Percentiles rank a stretch among this genome's conserved stretches.
These are phyloP conservation scores for Talaromyces proteolyticus DNA, from an alignment of 495 filamentous ascomycete genomes.

Conservation along the genomic window DNA sequence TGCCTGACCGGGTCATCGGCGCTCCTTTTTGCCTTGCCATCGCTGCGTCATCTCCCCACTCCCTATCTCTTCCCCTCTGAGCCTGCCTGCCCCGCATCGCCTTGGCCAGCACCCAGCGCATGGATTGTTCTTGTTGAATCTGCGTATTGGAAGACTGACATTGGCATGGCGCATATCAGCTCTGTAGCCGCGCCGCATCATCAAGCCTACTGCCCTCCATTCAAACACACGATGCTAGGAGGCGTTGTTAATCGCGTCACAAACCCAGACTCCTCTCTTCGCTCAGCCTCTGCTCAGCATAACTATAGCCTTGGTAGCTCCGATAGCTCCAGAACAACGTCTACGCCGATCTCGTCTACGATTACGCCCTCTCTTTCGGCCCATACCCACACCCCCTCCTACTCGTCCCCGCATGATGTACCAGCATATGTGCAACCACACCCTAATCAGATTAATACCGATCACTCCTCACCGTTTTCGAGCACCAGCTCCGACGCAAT, in stretches of 20 bases:
- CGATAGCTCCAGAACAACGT: conserved; percentile 28
- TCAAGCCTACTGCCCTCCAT: conserved; percentile 27
- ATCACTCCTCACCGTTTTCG: conserved; percentile 20
- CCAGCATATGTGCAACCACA: conserved; percentile 32
- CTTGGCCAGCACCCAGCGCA: neutral
- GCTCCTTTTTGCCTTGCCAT: no score
- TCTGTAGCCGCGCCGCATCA: conserved; percentile 37
- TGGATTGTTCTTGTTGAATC: neutral
- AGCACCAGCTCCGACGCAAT: conserved; percentile 11
- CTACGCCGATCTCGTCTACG: conserved; percentile 25
- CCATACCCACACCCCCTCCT: conserved; percentile 25
- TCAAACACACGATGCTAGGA: conserved; percentile 43
- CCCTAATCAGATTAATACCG: conserved; percentile 21
- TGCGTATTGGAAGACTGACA: conserved; percentile 18
- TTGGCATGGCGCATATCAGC: conserved; percentile 42
- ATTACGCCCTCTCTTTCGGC: conserved; percentile 37
- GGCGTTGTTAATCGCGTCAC: conserved; percentile 31
- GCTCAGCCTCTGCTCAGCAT: conserved; percentile 16
- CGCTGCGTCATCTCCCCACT: no score
- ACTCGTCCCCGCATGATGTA: conserved; percentile 28
- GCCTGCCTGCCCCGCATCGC: neutral
- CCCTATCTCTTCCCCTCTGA: neutral
- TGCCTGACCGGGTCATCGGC: no score
- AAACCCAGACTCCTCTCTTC: conserved; percentile 31
- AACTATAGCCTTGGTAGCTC: conserved; percentile 14